Evolutionary conservation across 2,329 filamentous ascomycete genomes (phyloP), one percentile per base, ranked within the genome.

Genomic region (Talaromyces sp.): DNA sequence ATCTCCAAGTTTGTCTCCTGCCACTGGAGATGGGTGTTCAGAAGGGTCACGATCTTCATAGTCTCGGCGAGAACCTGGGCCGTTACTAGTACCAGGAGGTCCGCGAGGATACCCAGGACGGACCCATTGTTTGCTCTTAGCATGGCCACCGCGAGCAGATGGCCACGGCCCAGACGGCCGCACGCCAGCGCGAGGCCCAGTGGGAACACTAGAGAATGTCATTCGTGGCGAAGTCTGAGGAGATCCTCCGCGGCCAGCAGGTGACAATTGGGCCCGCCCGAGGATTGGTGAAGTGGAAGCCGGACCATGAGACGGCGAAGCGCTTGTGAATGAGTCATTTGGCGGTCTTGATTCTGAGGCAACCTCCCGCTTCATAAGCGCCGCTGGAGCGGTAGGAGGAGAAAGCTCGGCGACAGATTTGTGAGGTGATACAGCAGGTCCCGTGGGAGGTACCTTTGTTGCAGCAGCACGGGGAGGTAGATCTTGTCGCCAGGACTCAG

Each of bases 41-140:
- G 56, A 26, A n/a, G 53, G 21, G 26, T 72, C 69, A 52, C 66
- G 66, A 8, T 70, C 71, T 56, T 74, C 72, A 12, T 67, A 56
- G 14, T 76, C 74, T 17, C 71, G 71, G 56, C 74, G 75, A 6
- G 66, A 63, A 1, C 7, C 66, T 46, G 26, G 57, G 27, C 27
- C 27, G 61, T 67, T 35, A 21, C 61, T 62, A 31, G 67, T 59
- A 11, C 59, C 60, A 9, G 68, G 62, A 4, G 67, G 67, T 0
- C 66, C 65, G 31, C 70, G 66, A 41, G 59, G 66, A 57, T 74
- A 77, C 14, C 71, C 73, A 29, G 74, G 69, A 31, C 74, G 73
- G 52, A 72, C 67, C 75, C 75, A 77, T 61, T 72, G 72, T 61
- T 76, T 75, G 57, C 69, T 75, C 59, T 77, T 77, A 3, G 70